Evolutionary conservation across 306 rosid genomes (phyloP).

Genomic region (Betula pendula): DNA sequence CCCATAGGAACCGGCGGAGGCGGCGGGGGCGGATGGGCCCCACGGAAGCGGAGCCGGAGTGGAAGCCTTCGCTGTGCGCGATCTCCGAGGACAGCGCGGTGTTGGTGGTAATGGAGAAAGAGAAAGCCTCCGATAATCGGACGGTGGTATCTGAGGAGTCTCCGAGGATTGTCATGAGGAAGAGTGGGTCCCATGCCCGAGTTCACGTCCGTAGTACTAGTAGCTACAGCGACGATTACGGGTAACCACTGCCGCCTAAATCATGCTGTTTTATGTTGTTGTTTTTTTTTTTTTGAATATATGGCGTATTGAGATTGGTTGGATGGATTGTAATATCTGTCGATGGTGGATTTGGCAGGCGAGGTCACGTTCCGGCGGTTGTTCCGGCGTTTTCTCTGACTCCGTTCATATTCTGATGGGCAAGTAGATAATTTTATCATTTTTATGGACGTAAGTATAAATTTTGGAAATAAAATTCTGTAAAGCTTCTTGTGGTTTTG

Average conservation of each 20-base stretch:
- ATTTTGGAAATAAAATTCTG: not conserved
- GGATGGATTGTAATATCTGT: not conserved
- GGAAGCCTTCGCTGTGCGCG: constrained; percentile 64
- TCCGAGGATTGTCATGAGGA: not conserved
- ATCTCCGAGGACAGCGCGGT: constrained; percentile 47
- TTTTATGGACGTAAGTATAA: not conserved
- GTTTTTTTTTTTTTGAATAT: not conserved
- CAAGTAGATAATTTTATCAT: not conserved
- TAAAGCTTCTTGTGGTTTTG: not conserved
- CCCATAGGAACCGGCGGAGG: not conserved
- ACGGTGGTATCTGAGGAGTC: not conserved
- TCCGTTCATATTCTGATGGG: constrained; percentile 61
- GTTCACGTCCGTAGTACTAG: constrained; percentile 28
- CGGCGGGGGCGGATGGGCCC: constrained; percentile 15
- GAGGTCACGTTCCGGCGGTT: constrained; percentile 19
- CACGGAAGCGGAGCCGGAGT: constrained; percentile 18
- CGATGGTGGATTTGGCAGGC: constrained; percentile 40
- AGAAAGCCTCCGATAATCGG: not conserved
- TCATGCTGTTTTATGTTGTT: not conserved
- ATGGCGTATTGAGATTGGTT: too few species aligned
- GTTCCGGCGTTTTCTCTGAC: constrained; percentile 58
- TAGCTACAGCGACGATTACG: constrained; percentile 32
- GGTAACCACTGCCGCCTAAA: constrained; percentile 26
- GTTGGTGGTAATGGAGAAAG: not conserved
- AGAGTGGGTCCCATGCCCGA: constrained; percentile 18